Percentiles rank a stretch among this genome's conserved stretches.
These are phyloP conservation scores for Teunomyces kruisii DNA, from an alignment of 805 yeast species.

Conservation along the genomic window DNA sequence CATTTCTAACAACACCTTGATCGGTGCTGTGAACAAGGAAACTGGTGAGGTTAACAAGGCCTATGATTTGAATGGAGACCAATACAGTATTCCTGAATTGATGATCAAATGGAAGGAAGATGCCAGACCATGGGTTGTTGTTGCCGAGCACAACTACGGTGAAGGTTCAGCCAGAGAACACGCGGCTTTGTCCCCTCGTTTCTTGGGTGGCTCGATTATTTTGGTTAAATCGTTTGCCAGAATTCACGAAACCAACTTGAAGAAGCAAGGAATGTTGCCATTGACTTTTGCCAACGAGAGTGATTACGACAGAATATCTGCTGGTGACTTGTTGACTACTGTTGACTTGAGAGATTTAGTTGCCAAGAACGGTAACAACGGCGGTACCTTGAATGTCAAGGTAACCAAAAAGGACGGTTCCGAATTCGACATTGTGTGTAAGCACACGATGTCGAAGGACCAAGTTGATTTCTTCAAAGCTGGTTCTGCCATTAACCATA, in stretches of 20 bases:
- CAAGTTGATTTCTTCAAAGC: conserved; percentile 96
- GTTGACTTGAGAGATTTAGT: conserved; percentile 73
- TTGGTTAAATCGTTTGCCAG: conserved; percentile 95
- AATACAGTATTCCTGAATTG: conserved; percentile 85
- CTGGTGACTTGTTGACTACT: conserved; percentile 80
- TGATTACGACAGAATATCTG: conserved; percentile 78
- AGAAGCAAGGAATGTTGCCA: conserved; percentile 97
- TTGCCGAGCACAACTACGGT: conserved; percentile 99
- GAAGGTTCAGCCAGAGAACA: conserved; percentile 99
- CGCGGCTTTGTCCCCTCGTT: conserved; percentile 94
- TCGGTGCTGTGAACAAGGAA: conserved; percentile 96
- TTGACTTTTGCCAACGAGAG: conserved; percentile 85
- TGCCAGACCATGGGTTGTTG: conserved; percentile 84
- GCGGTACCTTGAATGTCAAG: conserved; percentile 70
- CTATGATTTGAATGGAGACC: conserved; percentile 78
- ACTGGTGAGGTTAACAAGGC: conserved; percentile 94
- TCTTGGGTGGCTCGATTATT: conserved; percentile 86
- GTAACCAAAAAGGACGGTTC: conserved; percentile 78
- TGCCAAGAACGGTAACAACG: conserved; percentile 80
- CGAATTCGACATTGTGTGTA: conserved; percentile 66
- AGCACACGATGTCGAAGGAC: conserved; percentile 96
- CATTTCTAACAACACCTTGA: conserved; percentile 90
- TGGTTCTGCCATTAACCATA: conserved; percentile 93
- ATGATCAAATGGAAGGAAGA: conserved; percentile 95
- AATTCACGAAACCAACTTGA: conserved; percentile 96